Conservation (phyloP, 1,284 basidiomycete species). For the Cutaneotrichosporon sp. region DNA sequence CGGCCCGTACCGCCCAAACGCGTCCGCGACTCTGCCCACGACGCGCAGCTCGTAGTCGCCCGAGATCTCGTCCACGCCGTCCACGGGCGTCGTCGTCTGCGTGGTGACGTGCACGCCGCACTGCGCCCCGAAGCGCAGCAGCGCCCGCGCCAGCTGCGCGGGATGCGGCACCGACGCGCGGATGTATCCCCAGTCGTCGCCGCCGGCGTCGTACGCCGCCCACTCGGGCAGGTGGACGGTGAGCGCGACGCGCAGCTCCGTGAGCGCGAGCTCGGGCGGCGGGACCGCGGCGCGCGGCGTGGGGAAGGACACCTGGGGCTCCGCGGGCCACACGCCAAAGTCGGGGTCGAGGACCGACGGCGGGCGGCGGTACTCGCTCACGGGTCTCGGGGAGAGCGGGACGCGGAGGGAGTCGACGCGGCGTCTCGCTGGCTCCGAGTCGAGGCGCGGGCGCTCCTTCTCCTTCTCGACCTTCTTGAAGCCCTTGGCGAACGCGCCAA, state of each 20-base stretch:
- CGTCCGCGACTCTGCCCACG: neutral
- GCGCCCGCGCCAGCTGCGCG: neutral
- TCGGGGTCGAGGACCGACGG: neutral
- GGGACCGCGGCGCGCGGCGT: neutral
- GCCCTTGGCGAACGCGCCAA: neutral
- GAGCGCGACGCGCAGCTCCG: neutral
- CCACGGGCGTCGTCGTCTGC: neutral
- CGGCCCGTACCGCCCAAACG: neutral
- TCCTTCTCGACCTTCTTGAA: too few species aligned
- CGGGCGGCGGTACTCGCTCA: neutral
- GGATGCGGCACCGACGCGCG: neutral
- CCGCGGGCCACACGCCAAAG: neutral
- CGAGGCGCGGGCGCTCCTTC: neutral
- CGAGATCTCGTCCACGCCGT: slow-evolving; percentile 5
- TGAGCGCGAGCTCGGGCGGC: neutral
- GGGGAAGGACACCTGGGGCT: neutral
- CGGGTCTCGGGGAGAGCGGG: neutral
- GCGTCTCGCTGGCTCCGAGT: neutral
- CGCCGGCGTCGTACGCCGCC: slow-evolving; percentile 1
- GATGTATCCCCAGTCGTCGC: slow-evolving; percentile 6
- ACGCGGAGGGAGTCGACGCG: neutral
- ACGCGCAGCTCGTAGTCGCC: slow-evolving; percentile 1
- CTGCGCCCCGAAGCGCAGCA: neutral
- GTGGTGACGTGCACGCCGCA: neutral
- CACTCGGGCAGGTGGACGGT: neutral